Evolutionary conservation across 805 yeast genomes (phyloP), one percentile per base, ranked within the genome.

Genomic region (Saturnispora quitensis): DNA sequence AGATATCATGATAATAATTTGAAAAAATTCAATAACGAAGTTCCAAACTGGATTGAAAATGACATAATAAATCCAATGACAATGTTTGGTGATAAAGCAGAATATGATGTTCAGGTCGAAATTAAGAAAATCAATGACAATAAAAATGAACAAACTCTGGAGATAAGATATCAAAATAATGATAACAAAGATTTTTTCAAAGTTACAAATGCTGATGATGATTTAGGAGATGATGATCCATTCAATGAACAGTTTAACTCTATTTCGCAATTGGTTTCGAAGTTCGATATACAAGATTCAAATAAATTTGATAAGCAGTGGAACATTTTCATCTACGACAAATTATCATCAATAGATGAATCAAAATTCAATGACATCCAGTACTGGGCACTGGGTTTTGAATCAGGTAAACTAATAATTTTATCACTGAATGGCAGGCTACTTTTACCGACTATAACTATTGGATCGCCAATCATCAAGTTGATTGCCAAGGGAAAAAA

Each of bases 301-400:
- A 34, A 22, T 20, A 25, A 27, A 3, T 48, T 38, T n/a, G 42
- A 38, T 38, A 12, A 46, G 58, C 35, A 72, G 1, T 72, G 79
- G 60, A 77, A 77, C 52, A 61, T 67, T 20, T 76, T 72, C 52
- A 53, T 56, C 42, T 73, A 75, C 18, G 71, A 72, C 18, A 66
- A 67, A 43, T 71, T 76, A 42, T 65, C 69, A 2, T 64, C 70
- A 17, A 65, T 63, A 24, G 54, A 68, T 8, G 59, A 64, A 3
- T 65, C 73, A 0, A 55, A 57, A 4, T 36, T 47, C 5, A 73
- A 71, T 49, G 75, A 75, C 35, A 75, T 77, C 36, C 75, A 80
- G 46, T 80, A 69, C 58, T 76, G 82, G 71, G 75, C 76, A 10
- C 61, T 81, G 22, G 72, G 83, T 0, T 80, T 87, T 0, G 82